phyloP scores from a whole-genome alignment of 306 rosid genomes.

The Dryas octopetala region DNA sequence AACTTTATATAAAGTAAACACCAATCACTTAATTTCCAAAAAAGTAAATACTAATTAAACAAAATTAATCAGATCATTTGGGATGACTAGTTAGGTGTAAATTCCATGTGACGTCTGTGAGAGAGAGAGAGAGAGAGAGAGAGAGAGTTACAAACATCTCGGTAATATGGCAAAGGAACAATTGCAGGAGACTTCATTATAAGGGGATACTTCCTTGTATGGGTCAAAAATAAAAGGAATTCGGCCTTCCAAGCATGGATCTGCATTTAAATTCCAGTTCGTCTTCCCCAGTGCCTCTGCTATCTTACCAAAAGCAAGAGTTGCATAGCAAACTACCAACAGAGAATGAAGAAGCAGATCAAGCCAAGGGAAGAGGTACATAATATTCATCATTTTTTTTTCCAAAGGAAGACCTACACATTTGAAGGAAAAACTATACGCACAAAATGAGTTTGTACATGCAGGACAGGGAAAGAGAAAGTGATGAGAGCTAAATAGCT shows the following conservation, averaged over 20 bases:
- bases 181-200: constrained; percentile 38
- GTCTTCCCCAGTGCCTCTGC: constrained; percentile 47
- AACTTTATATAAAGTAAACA: too few species aligned
- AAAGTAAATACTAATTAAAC: too few species aligned
- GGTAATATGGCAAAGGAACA: constrained; percentile 42
- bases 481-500: too few species aligned
- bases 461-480: too few species aligned
- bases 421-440: neutral
- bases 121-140: neutral
- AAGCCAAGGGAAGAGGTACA: neutral
- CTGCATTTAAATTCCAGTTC: constrained; percentile 43
- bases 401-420: neutral
- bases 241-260: constrained; percentile 45
- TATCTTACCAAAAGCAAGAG: constrained; percentile 33
- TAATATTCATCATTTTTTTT: neutral
- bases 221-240: constrained; percentile 3
- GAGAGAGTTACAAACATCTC: constrained; percentile 38
- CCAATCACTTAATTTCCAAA: too few species aligned
- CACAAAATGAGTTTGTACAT: too few species aligned
- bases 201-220: neutral
- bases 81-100: too few species aligned
- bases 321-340: constrained; percentile 14
- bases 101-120: too few species aligned
- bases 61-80: too few species aligned
- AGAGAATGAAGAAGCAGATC: constrained; percentile 3